phyloP scores from a whole-genome alignment of 495 filamentous ascomycete species.

The Cercophora samala region DNA sequence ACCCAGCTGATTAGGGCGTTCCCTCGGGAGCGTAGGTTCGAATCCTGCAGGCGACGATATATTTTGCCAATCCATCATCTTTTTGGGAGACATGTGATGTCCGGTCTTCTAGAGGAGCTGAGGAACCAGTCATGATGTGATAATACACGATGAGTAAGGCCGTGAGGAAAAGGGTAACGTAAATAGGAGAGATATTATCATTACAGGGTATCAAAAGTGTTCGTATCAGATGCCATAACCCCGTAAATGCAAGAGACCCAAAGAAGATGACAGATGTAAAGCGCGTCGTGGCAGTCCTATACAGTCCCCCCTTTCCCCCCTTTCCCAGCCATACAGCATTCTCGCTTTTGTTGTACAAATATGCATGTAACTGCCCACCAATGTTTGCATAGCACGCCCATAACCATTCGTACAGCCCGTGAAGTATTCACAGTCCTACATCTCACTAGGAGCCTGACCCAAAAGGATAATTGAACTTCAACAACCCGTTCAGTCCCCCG shows the following conservation, averaged over 20 bases:
- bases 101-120: background rate
- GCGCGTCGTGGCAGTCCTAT: background rate
- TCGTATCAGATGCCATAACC: constrained; percentile 6
- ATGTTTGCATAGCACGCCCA: background rate
- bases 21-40: constrained; percentile 31
- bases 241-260: background rate
- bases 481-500: constrained; percentile 84
- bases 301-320: background rate
- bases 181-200: background rate
- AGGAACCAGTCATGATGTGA: background rate
- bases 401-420: too few species aligned
- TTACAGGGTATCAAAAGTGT: constrained; percentile 18
- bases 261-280: background rate
- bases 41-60: constrained; percentile 29
- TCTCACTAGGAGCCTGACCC: constrained; percentile 41
- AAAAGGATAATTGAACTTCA: constrained; percentile 98
- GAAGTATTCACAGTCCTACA: background rate
- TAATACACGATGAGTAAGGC: too few species aligned
- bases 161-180: too few species aligned
- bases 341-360: background rate
- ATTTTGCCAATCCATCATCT: constrained; percentile 11
- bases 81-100: background rate
- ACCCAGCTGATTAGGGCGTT: constrained; percentile 22
- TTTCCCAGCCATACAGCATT: background rate
- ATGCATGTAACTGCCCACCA: background rate